These are phyloP conservation scores for Chytriomyces confervae DNA, from an alignment of 192 early-diverging fungal species.

Conservation along the genomic window DNA sequence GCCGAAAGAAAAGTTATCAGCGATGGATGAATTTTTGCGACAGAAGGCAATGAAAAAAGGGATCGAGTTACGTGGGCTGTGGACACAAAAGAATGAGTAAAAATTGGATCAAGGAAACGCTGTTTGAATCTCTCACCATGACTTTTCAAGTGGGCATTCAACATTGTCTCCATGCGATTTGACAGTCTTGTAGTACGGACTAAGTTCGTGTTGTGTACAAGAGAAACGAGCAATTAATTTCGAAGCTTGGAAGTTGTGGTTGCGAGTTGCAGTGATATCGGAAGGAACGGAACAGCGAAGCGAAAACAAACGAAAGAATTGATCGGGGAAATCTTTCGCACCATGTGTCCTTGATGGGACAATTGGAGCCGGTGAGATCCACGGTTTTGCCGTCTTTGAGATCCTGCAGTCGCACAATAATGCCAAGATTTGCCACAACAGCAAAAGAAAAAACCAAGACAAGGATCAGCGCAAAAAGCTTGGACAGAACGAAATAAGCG, in stretches of 20 bases:
- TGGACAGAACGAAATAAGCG: not conserved
- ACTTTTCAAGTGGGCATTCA: slow-evolving; percentile 26
- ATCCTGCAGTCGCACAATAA: not conserved
- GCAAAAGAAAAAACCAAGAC: not conserved
- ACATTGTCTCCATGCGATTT: slow-evolving; percentile 2
- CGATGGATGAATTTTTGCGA: not conserved
- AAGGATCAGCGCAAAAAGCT: too few species aligned
- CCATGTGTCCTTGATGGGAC: slow-evolving; percentile 27
- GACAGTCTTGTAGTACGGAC: slow-evolving; percentile 27
- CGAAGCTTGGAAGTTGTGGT: not conserved
- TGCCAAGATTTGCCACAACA: not conserved
- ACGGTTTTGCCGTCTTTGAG: slow-evolving; percentile 19
- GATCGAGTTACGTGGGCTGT: slow-evolving; percentile 11
- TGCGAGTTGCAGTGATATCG: too few species aligned
- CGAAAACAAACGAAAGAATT: not conserved
- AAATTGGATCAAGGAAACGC: not conserved
- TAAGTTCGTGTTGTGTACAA: not conserved
- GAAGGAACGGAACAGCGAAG: too few species aligned
- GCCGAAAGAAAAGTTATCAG: too few species aligned
- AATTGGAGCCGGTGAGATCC: slow-evolving; percentile 1
- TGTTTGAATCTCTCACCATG: not conserved
- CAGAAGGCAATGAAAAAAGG: not conserved
- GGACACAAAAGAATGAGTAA: not conserved
- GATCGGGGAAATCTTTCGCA: not conserved
- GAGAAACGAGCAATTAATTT: not conserved